A percentile compares a stretch with the other conserved stretches of the same genome.
Evolutionary conservation across 2,329 filamentous ascomycete genomes (phyloP).

Genomic region (Arthrinium phaeospermum): DNA sequence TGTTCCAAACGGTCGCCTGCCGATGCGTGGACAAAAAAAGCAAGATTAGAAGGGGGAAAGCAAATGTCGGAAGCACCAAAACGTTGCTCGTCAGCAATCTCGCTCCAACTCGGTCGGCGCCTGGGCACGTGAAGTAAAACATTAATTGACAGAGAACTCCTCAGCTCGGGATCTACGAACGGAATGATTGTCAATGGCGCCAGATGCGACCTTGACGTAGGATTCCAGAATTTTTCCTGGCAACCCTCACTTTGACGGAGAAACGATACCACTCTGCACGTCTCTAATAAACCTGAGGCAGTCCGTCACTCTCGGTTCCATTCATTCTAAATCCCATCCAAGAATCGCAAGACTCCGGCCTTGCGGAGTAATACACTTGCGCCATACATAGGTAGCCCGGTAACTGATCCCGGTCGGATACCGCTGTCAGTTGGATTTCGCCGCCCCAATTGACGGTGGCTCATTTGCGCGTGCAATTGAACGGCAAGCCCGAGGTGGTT

Average conservation of each 20-base stretch:
- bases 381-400: constrained; percentile 1
- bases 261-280: constrained; percentile 11
- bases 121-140: background rate
- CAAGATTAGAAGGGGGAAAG: background rate
- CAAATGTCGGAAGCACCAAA: background rate
- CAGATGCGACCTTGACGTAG: constrained; percentile 19
- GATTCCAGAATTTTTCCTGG: constrained; percentile 15
- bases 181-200: constrained; percentile 13
- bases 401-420: background rate
- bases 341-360: background rate
- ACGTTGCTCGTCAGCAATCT: background rate
- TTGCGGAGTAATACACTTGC: constrained; percentile 12
- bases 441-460: constrained; percentile 8
- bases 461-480: background rate
- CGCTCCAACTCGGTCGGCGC: background rate
- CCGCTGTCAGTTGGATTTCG: background rate
- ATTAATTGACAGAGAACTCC: background rate
- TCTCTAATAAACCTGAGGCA: constrained; percentile 16
- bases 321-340: constrained; percentile 10
- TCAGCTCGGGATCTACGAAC: constrained; percentile 7
- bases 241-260: constrained; percentile 7
- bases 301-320: constrained; percentile 13
- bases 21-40: constrained; percentile 5
- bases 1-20: background rate
- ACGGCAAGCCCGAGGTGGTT: background rate